Percentiles rank a stretch among this genome's conserved stretches.
phyloP scores from a whole-genome alignment of 176 grass and related monocot genomes.

The Zea luxurians region DNA sequence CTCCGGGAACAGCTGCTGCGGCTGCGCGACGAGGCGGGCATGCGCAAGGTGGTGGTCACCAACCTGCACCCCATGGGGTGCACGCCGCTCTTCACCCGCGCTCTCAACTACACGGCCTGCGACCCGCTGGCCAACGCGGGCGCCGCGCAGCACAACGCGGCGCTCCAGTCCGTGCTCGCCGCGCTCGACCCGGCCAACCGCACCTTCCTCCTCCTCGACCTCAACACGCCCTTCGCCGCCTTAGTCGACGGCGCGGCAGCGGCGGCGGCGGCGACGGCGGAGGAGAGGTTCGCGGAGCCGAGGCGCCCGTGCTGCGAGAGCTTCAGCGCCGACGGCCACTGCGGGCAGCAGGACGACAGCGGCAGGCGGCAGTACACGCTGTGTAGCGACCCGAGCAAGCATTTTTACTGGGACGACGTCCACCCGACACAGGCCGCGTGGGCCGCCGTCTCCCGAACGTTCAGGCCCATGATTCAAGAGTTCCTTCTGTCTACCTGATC shows the following conservation, averaged over 20 bases:
- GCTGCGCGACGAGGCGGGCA: constrained; percentile 51
- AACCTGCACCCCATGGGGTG: constrained; percentile 78
- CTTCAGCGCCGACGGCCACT: constrained; percentile 45
- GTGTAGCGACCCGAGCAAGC: constrained; percentile 41
- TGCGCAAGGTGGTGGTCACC: constrained; percentile 68
- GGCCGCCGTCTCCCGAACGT: constrained; percentile 53
- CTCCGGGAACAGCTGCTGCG: constrained; percentile 53
- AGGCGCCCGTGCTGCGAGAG: constrained; percentile 73
- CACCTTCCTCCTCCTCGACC: constrained; percentile 62
- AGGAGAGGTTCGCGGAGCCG: constrained; percentile 33
- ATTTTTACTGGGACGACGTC: constrained; percentile 89
- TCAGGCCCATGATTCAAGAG: constrained; percentile 37
- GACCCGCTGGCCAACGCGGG: constrained; percentile 48
- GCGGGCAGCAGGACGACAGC: constrained; percentile 63
- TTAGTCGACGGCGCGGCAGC: not conserved
- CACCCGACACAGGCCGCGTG: constrained; percentile 87
- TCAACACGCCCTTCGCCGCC: constrained; percentile 53
- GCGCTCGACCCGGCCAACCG: constrained; percentile 41
- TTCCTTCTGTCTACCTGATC: constrained; percentile 39
- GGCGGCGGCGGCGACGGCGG: not conserved
- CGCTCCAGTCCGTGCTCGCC: constrained; percentile 40
- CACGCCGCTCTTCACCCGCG: constrained; percentile 58
- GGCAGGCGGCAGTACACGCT: constrained; percentile 55
- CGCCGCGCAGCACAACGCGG: constrained; percentile 55
- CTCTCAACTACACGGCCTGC: constrained; percentile 55